Conservation (phyloP, 2,329 filamentous ascomycete genomes). For the Rhexocercosporidium sp. region DNA sequence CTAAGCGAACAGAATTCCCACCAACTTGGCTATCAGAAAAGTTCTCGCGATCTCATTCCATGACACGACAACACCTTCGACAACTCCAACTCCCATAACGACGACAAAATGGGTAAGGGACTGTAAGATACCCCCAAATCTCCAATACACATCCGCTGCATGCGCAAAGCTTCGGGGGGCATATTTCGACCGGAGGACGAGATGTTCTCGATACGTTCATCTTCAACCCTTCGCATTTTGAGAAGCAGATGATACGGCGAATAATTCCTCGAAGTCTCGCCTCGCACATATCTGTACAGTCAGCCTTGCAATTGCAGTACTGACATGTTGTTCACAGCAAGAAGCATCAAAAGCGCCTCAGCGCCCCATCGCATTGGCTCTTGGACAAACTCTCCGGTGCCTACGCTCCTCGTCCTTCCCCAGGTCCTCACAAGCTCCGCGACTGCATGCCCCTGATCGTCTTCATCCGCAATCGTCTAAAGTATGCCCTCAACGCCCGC, state of each 20-base stretch:
- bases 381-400: constrained; percentile 98
- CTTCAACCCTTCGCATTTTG: neutral
- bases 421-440: constrained; percentile 98
- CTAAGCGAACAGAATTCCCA: neutral
- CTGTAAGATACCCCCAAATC: constrained; percentile 36
- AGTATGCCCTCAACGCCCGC: constrained; percentile 99
- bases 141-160: neutral
- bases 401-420: constrained; percentile 73
- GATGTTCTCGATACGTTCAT: neutral
- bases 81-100: constrained; percentile 15
- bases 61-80: constrained; percentile 13
- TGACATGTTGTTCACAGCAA: constrained; percentile 62
- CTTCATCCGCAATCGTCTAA: constrained; percentile 95
- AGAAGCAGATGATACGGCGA: neutral
- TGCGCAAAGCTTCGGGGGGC: neutral
- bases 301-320: constrained; percentile 5
- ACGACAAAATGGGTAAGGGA: constrained; percentile 55
- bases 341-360: constrained; percentile 99
- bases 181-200: too few relatives aligned
- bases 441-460: constrained; percentile 99
- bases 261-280: neutral
- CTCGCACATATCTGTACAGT: neutral
- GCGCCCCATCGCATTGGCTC: constrained; percentile 99
- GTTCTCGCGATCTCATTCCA: neutral
- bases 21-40: neutral